Percentiles rank a stretch among this genome's conserved stretches.
Conservation (phyloP, 169 alveolate species). For the Cryptosporidium ryanae region DNA sequence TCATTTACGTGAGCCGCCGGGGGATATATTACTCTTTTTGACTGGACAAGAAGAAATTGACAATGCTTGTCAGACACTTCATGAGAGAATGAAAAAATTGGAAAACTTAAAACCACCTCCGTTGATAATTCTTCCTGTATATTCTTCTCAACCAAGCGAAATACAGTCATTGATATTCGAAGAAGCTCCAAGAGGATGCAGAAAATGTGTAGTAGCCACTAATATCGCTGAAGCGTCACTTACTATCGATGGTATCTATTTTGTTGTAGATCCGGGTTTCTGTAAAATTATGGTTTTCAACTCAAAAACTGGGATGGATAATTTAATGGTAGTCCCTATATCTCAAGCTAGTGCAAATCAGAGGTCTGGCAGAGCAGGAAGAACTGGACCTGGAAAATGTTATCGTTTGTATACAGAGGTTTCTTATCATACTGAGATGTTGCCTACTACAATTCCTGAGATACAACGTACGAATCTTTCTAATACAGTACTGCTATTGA, state of each 20-base stretch:
- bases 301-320: slow-evolving; percentile 98
- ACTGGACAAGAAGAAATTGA: slow-evolving; percentile 99
- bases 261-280: slow-evolving; percentile 99
- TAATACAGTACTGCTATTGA: slow-evolving; percentile 96
- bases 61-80: slow-evolving; percentile 96
- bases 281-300: slow-evolving; percentile 96
- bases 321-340: slow-evolving; percentile 96
- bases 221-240: slow-evolving; percentile 99
- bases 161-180: slow-evolving; percentile 97
- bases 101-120: slow-evolving; percentile 96
- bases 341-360: slow-evolving; percentile 98
- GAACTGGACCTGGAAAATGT: slow-evolving; percentile 99
- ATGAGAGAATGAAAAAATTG: slow-evolving; percentile 92
- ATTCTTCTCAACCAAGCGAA: slow-evolving; percentile 97
- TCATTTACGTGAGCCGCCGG: slow-evolving; percentile 96
- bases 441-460: slow-evolving; percentile 99
- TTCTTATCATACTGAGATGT: slow-evolving; percentile 98
- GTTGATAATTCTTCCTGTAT: slow-evolving; percentile 94
- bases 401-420: slow-evolving; percentile 98
- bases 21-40: slow-evolving; percentile 97
- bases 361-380: slow-evolving; percentile 99
- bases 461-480: slow-evolving; percentile 98
- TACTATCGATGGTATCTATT: slow-evolving; percentile 99
- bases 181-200: slow-evolving; percentile 97
- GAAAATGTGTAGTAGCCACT: slow-evolving; percentile 99